These are phyloP conservation scores for Papiliotrema flavescens DNA, from an alignment of 1,284 basidiomycete species.

Conservation along the genomic window DNA sequence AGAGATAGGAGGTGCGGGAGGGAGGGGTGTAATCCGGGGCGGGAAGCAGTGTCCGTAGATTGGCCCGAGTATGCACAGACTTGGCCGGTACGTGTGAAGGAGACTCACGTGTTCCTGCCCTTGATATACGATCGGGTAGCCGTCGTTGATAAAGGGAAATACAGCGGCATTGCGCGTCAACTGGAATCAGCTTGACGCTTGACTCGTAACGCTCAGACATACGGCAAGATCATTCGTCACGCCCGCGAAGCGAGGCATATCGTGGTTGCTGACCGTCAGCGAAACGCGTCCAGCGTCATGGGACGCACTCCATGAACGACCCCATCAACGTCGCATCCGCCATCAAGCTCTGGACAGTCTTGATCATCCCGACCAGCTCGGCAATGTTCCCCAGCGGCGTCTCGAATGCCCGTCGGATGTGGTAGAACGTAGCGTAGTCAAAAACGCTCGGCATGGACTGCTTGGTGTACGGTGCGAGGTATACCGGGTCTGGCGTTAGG, in stretches of 20 bases:
- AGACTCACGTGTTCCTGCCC: constrained; percentile 53
- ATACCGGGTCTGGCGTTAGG: constrained; percentile 37
- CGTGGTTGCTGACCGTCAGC: constrained; percentile 44
- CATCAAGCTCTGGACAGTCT: constrained; percentile 32
- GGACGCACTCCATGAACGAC: constrained; percentile 49
- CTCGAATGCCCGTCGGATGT: constrained; percentile 48
- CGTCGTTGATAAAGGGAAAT: constrained; percentile 52
- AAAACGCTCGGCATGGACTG: constrained; percentile 55
- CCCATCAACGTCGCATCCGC: constrained; percentile 48
- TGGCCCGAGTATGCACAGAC: too few relatives aligned
- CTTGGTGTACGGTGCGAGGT: constrained; percentile 43
- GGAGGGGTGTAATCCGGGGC: too few relatives aligned
- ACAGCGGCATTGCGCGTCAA: constrained; percentile 51
- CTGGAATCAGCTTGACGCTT: constrained; percentile 10
- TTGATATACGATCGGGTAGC: constrained; percentile 59
- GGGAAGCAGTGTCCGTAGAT: too few relatives aligned
- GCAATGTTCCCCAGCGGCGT: constrained; percentile 26
- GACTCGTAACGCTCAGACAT: constrained; percentile 7
- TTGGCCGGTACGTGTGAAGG: too few relatives aligned
- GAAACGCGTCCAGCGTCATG: background rate
- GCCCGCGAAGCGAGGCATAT: constrained; percentile 48
- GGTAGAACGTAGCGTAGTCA: constrained; percentile 58
- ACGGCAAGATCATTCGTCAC: constrained; percentile 34
- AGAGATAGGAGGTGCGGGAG: too few relatives aligned
- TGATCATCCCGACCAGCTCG: constrained; percentile 40